Conservation (phyloP, 495 filamentous ascomycete species). For the Xylaria scruposa region DNA sequence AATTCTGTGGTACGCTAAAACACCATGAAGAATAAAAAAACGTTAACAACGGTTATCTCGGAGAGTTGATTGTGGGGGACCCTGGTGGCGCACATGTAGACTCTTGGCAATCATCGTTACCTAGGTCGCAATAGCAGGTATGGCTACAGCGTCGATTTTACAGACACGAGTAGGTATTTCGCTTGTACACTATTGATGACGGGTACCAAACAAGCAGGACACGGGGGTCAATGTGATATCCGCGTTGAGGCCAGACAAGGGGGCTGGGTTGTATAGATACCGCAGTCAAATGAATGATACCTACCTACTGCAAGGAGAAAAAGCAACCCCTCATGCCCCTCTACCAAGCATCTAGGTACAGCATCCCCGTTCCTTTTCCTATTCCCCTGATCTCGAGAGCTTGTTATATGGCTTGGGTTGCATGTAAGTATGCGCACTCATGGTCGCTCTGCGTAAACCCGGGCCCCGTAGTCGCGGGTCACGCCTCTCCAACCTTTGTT, state of each 20-base stretch:
- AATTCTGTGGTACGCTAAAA: neutral
- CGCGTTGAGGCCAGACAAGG: neutral
- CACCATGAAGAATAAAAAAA: neutral
- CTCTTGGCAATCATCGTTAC: constrained; percentile 7
- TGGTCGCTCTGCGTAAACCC: constrained; percentile 5
- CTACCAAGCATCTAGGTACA: neutral
- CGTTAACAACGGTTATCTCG: neutral
- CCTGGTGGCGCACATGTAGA: neutral
- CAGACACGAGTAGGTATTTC: neutral
- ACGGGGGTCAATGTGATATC: constrained; percentile 5
- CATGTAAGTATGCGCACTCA: neutral
- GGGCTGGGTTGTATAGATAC: neutral
- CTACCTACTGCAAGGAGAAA: neutral
- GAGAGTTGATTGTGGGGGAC: constrained; percentile 8
- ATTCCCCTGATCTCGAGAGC: constrained; percentile 9
- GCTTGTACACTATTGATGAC: constrained; percentile 3
- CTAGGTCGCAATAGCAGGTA: neutral
- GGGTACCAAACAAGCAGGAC: neutral
- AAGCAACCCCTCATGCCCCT: constrained; percentile 9
- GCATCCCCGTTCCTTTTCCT: neutral
- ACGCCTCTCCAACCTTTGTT: neutral
- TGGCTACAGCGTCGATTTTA: neutral
- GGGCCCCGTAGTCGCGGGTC: neutral
- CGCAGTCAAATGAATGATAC: neutral
- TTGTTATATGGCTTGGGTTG: neutral